These are phyloP conservation scores for Rhynchospora pubera DNA, from an alignment of 176 grass and related monocot genomes.

Conservation along the genomic window DNA sequence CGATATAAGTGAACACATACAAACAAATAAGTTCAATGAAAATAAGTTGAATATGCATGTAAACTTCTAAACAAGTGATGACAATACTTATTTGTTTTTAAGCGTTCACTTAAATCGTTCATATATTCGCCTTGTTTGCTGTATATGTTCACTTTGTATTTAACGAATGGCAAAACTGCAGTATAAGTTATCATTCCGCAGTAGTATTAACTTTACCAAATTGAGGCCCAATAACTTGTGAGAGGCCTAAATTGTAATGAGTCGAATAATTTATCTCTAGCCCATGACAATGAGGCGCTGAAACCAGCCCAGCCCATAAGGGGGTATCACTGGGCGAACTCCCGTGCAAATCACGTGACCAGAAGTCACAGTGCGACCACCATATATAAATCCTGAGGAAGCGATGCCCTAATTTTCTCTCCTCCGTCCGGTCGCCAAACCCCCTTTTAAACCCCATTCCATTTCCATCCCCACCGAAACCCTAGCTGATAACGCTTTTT, in stretches of 20 bases:
- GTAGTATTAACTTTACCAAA: not conserved
- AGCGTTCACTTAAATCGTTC: too few relatives aligned
- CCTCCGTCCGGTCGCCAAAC: constrained; percentile 24
- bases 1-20: too few relatives aligned
- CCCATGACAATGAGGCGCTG: not conserved
- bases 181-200: too few relatives aligned
- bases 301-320: not conserved
- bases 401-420: constrained; percentile 20
- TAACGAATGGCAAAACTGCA: too few relatives aligned
- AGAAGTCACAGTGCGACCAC: not conserved
- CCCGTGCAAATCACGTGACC: constrained; percentile 12
- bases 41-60: too few relatives aligned
- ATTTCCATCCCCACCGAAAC: not conserved
- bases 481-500: not conserved
- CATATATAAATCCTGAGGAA: constrained; percentile 2
- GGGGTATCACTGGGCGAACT: not conserved
- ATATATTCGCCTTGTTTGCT: too few relatives aligned
- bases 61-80: too few relatives aligned
- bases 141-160: too few relatives aligned
- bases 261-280: not conserved
- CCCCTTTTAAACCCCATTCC: constrained; percentile 2
- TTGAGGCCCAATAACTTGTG: not conserved
- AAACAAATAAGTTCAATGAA: too few relatives aligned
- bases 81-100: too few relatives aligned
- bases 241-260: not conserved